Evolutionary conservation across 1,284 basidiomycete species (phyloP).

Genomic region (Chalciporus sp.): DNA sequence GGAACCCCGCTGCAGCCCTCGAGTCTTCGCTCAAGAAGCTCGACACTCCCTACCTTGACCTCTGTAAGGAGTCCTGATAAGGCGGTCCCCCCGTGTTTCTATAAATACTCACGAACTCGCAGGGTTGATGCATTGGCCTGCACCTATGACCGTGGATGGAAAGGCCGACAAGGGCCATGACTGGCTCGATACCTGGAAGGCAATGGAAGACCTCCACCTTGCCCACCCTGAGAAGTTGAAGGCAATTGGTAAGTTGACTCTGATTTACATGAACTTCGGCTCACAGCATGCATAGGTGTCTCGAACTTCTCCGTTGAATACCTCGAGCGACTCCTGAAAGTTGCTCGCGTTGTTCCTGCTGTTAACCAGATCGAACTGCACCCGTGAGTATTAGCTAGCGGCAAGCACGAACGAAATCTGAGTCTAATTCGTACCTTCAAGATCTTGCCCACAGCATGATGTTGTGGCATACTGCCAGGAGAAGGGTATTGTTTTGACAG

Average conservation of each 20-base stretch:
- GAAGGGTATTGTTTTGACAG: constrained; percentile 69
- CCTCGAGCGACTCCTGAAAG: constrained; percentile 59
- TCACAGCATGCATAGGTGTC: constrained; percentile 45
- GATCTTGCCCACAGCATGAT: constrained; percentile 65
- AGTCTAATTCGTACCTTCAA: constrained; percentile 20
- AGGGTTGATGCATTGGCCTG: constrained; percentile 84
- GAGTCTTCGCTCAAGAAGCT: constrained; percentile 71
- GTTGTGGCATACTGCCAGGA: constrained; percentile 60
- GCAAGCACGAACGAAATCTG: background rate
- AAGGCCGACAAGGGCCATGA: constrained; percentile 55
- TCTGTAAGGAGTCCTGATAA: constrained; percentile 50
- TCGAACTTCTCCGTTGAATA: constrained; percentile 71
- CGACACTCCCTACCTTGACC: constrained; percentile 75
- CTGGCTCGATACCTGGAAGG: constrained; percentile 80
- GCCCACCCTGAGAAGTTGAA: constrained; percentile 67
- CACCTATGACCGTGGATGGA: constrained; percentile 55
- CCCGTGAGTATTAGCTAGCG: constrained; percentile 45
- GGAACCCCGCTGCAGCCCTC: constrained; percentile 64
- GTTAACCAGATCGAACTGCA: constrained; percentile 84
- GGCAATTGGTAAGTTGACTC: constrained; percentile 58
- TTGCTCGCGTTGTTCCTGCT: constrained; percentile 70
- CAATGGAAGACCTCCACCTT: constrained; percentile 71
- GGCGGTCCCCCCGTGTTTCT: constrained; percentile 4
- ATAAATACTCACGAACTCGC: background rate
- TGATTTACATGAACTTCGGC: background rate